These are phyloP conservation scores for Trichoderma gracile DNA, from an alignment of 2,329 filamentous ascomycete species.

Conservation along the genomic window DNA sequence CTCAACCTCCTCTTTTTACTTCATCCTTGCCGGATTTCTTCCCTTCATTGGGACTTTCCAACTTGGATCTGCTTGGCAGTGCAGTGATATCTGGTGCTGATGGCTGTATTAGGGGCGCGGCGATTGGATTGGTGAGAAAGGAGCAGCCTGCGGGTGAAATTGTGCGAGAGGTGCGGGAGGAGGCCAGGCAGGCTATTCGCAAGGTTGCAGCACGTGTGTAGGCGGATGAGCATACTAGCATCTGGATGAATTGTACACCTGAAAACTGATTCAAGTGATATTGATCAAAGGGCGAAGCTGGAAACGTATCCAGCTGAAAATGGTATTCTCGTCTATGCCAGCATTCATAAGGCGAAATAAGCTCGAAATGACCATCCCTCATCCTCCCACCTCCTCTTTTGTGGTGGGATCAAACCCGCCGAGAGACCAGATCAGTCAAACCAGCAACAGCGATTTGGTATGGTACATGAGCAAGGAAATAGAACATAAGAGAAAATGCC, in stretches of 20 bases:
- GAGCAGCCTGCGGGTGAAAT: slow-evolving; percentile 45
- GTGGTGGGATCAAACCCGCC: background rate
- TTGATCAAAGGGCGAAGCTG: background rate
- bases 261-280: background rate
- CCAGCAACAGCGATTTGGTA: slow-evolving; percentile 14
- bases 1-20: background rate
- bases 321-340: slow-evolving; percentile 28
- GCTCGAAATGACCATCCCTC: background rate
- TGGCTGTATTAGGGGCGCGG: slow-evolving; percentile 41
- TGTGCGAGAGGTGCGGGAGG: slow-evolving; percentile 44
- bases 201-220: slow-evolving; percentile 30
- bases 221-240: background rate
- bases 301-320: background rate
- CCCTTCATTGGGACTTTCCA: background rate
- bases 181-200: slow-evolving; percentile 40
- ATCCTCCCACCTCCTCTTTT: background rate
- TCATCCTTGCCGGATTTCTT: background rate
- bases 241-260: background rate
- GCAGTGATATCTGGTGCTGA: slow-evolving; percentile 17
- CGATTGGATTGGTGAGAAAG: slow-evolving; percentile 48
- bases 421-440: background rate
- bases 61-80: background rate
- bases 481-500: too few relatives aligned
- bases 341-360: slow-evolving; percentile 21
- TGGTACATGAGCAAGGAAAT: slow-evolving; percentile 24